These are phyloP conservation scores for Calophaca sinica DNA, from an alignment of 306 rosid genomes.

Conservation along the genomic window DNA sequence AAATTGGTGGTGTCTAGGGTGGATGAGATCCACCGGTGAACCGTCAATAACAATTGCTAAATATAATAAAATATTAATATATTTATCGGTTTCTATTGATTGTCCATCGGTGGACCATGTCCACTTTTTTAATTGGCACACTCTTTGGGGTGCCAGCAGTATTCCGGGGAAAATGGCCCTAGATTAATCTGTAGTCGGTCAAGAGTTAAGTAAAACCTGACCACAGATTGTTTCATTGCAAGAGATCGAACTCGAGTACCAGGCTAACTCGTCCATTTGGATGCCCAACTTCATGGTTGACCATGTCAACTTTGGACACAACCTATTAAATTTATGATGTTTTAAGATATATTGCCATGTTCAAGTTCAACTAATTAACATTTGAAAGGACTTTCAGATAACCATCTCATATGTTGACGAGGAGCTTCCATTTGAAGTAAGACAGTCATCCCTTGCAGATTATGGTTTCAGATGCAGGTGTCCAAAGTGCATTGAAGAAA, in stretches of 20 bases:
- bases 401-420: constrained; percentile 91
- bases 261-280: no score
- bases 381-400: constrained; percentile 64
- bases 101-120: neutral
- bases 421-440: constrained; percentile 75
- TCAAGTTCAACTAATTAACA: constrained; percentile 35
- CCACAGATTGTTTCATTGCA: no score
- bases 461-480: constrained; percentile 85
- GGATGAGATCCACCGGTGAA: no score
- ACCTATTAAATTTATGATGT: neutral
- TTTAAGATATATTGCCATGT: neutral
- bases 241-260: no score
- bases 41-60: no score
- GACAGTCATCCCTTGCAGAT: constrained; percentile 87
- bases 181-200: no score
- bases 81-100: neutral
- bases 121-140: no score
- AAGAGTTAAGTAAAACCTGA: no score
- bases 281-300: no score
- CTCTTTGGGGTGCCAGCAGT: no score
- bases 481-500: constrained; percentile 69
- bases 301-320: neutral
- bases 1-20: no score
- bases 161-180: no score
- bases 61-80: neutral